Conservation (phyloP, 352 stramenopile species). For the Pythium brassicae region DNA sequence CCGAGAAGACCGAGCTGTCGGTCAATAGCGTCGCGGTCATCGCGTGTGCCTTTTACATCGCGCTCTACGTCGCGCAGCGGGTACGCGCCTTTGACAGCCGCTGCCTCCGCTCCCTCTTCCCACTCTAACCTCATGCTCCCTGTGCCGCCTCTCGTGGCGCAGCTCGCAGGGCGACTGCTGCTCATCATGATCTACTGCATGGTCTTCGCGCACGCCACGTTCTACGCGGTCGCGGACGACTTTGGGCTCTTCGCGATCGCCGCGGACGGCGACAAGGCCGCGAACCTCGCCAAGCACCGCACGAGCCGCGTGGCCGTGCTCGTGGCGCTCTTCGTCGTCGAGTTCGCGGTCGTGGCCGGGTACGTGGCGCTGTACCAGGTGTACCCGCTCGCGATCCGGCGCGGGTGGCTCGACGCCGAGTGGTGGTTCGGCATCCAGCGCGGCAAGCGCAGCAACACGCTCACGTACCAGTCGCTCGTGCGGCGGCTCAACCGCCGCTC, state of each 20-base stretch:
- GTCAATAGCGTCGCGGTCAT: slow-evolving; percentile 20
- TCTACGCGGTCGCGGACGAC: slow-evolving; percentile 21
- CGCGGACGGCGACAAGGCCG: neutral
- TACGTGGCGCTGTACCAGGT: slow-evolving; percentile 37
- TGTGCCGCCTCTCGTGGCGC: neutral
- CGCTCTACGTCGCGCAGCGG: slow-evolving; percentile 14
- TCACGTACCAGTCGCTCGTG: slow-evolving; percentile 23
- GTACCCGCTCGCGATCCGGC: slow-evolving; percentile 34
- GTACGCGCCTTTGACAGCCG: neutral
- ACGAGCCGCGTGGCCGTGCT: slow-evolving; percentile 15
- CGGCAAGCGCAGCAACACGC: slow-evolving; percentile 24
- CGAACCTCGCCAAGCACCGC: slow-evolving; percentile 5
- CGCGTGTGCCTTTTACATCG: slow-evolving; percentile 15
- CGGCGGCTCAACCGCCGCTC: neutral
- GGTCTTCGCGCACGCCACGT: slow-evolving; percentile 20
- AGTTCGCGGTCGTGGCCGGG: slow-evolving; percentile 22
- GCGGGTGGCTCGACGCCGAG: slow-evolving; percentile 26
- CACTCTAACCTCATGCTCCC: no score
- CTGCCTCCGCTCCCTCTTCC: neutral
- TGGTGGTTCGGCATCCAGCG: slow-evolving; percentile 30
- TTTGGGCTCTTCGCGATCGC: slow-evolving; percentile 20
- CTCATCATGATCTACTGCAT: slow-evolving; percentile 22
- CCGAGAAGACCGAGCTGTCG: slow-evolving; percentile 14
- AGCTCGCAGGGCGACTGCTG: slow-evolving; percentile 10
- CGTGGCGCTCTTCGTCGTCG: slow-evolving; percentile 21